These are phyloP conservation scores for Chamaecyparis obtusa DNA, from an alignment of 75 land plant genomes.

Conservation along the genomic window DNA sequence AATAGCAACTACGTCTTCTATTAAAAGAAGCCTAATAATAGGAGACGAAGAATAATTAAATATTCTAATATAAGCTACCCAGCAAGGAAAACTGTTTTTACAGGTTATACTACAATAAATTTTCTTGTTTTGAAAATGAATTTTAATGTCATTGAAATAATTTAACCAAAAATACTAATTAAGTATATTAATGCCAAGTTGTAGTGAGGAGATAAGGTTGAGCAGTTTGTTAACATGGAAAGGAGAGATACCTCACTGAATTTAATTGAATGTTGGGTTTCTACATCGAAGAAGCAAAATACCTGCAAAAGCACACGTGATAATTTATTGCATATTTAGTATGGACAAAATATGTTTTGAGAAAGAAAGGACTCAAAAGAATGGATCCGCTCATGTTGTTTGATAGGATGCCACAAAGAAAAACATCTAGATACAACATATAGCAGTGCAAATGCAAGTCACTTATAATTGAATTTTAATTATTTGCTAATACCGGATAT, in stretches of 20 bases:
- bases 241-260: constrained; percentile 49
- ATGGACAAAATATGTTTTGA: neutral
- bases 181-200: neutral
- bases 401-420: neutral
- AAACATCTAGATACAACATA: neutral
- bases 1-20: no score
- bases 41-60: no score
- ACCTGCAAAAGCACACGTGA: constrained; percentile 36
- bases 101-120: neutral
- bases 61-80: neutral
- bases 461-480: neutral
- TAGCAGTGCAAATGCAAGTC: neutral
- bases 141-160: neutral
- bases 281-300: constrained; percentile 55
- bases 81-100: neutral
- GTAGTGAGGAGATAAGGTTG: neutral
- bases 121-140: neutral
- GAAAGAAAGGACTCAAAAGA: neutral
- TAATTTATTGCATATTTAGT: neutral
- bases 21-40: no score
- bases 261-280: constrained; percentile 43
- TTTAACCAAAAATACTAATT: neutral
- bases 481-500: neutral
- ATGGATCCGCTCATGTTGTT: neutral
- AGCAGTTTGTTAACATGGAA: neutral